phyloP scores from a whole-genome alignment of 2,329 filamentous ascomycete genomes.

The Thyridium curvatum region DNA sequence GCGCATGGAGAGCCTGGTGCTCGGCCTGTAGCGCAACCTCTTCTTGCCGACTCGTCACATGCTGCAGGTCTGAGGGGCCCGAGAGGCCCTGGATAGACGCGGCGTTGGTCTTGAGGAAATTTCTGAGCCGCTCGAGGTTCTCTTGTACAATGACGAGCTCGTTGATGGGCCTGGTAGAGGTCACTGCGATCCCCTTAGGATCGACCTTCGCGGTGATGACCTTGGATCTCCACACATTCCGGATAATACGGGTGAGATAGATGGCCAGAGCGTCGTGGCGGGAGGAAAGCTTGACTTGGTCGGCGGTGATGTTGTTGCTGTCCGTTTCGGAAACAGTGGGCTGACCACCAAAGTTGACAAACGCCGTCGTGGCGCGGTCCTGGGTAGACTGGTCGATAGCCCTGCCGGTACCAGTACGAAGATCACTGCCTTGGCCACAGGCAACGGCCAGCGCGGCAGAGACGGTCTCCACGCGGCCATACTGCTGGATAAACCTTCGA shows the following conservation, averaged over 20 bases:
- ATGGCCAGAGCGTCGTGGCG: slow-evolving; percentile 82
- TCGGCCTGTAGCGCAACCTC: slow-evolving; percentile 90
- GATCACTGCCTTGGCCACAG: slow-evolving; percentile 84
- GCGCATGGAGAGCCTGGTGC: slow-evolving; percentile 82
- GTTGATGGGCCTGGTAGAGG: slow-evolving; percentile 56
- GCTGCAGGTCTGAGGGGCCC: slow-evolving; percentile 79
- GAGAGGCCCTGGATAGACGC: slow-evolving; percentile 88
- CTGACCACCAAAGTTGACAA: slow-evolving; percentile 88
- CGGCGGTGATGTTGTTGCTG: slow-evolving; percentile 66
- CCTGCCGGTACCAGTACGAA: slow-evolving; percentile 62
- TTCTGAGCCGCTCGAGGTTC: slow-evolving; percentile 69
- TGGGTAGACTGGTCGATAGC: slow-evolving; percentile 80
- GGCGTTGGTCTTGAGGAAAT: slow-evolving; percentile 82
- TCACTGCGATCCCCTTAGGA: slow-evolving; percentile 56
- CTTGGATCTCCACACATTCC: slow-evolving; percentile 77
- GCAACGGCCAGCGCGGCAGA: slow-evolving; percentile 90
- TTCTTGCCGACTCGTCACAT: slow-evolving; percentile 75
- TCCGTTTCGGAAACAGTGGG: slow-evolving; percentile 73
- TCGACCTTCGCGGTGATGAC: slow-evolving; percentile 55
- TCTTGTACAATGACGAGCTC: slow-evolving; percentile 77
- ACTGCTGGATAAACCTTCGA: slow-evolving; percentile 75
- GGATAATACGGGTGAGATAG: slow-evolving; percentile 82
- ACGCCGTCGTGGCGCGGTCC: slow-evolving; percentile 77
- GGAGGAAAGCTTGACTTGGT: slow-evolving; percentile 81
- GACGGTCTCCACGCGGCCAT: slow-evolving; percentile 83